Evolutionary conservation across 2,329 filamentous ascomycete species (phyloP).

Genomic region (Thermoascus crustaceus): DNA sequence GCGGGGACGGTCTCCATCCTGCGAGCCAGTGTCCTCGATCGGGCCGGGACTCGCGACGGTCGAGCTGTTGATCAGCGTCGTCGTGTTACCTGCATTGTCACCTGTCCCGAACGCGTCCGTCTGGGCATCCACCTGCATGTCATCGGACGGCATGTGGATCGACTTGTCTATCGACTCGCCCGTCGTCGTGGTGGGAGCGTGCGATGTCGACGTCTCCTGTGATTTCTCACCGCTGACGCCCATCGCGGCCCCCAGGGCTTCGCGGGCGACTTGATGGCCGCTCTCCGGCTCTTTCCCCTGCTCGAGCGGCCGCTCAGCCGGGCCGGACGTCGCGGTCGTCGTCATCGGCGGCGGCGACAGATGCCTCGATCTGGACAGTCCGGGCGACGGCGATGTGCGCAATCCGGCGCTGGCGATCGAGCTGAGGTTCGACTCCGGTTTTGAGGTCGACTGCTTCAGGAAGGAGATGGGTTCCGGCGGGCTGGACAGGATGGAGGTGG

Average conservation of each 20-base stretch:
- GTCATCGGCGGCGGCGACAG: conserved; percentile 32
- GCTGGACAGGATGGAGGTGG: conserved; percentile 22
- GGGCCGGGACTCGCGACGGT: conserved; percentile 41
- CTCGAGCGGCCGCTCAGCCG: conserved; percentile 22
- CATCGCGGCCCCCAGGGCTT: conserved; percentile 30
- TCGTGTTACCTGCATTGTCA: conserved; percentile 41
- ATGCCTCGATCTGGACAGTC: conserved; percentile 29
- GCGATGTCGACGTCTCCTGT: conserved; percentile 11
- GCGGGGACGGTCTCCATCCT: conserved; percentile 35
- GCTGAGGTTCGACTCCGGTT: conserved; percentile 29
- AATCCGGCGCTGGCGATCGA: conserved; percentile 37
- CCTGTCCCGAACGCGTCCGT: conserved; percentile 43
- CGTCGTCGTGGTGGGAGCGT: conserved; percentile 28
- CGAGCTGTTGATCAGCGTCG: conserved; percentile 43
- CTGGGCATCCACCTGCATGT: conserved; percentile 40
- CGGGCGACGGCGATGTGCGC: conserved; percentile 23
- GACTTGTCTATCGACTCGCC: conserved; percentile 43
- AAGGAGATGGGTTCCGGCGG: conserved; percentile 25
- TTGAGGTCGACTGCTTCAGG: conserved; percentile 24
- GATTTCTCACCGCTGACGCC: conserved; percentile 24
- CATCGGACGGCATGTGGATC: conserved; percentile 42
- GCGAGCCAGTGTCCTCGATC: conserved; percentile 36
- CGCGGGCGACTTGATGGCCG: conserved; percentile 34
- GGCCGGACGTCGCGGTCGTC: conserved; percentile 52
- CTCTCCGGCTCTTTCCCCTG: conserved; percentile 25